Conservation (phyloP, 345 rosid genomes). For the Orychophragmus violaceus region DNA sequence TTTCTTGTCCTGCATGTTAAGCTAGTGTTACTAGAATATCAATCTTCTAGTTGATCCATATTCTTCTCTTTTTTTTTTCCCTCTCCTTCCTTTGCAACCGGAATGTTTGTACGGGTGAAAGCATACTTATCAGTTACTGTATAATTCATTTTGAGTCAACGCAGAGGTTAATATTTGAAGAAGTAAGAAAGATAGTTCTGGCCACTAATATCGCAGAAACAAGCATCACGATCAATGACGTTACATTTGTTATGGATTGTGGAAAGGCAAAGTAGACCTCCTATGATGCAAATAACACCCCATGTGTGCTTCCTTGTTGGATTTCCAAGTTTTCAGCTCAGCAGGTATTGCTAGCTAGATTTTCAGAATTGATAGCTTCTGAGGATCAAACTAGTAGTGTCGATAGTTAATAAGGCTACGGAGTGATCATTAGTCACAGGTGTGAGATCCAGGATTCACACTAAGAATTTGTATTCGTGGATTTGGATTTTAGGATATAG, state of each 20-base stretch:
- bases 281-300: constrained; percentile 92
- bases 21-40: constrained; percentile 3
- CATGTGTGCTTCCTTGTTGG: constrained; percentile 95
- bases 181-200: constrained; percentile 76
- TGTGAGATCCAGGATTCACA: too few relatives aligned
- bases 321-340: constrained; percentile 89
- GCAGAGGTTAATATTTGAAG: constrained; percentile 90
- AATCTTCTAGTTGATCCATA: background rate
- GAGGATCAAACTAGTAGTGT: background rate
- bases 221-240: constrained; percentile 88
- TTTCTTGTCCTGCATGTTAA: background rate
- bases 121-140: background rate
- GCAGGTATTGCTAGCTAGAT: constrained; percentile 54
- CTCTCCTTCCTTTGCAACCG: background rate
- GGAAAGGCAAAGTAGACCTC: constrained; percentile 97
- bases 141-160: constrained; percentile 18
- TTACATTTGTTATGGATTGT: constrained; percentile 84
- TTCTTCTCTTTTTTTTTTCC: background rate
- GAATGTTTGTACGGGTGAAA: background rate
- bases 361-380: constrained; percentile 9
- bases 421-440: constrained; percentile 4
- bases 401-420: background rate
- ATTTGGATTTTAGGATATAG: too few relatives aligned
- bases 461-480: too few relatives aligned
- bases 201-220: constrained; percentile 97